These are phyloP conservation scores for Capsicum baccatum DNA, from an alignment of 257 asterid species.

Conservation along the genomic window DNA sequence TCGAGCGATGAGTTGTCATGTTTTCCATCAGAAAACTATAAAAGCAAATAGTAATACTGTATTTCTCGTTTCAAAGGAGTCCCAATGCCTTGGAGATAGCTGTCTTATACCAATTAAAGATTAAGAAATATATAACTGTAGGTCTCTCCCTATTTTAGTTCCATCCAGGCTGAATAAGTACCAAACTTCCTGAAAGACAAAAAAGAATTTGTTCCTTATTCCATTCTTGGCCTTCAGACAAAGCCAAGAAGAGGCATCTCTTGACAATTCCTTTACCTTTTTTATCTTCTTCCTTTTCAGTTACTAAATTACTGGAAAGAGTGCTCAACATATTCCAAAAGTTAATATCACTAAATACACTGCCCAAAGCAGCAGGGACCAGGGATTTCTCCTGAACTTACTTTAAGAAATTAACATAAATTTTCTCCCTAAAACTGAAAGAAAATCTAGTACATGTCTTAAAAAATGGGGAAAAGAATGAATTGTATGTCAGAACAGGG, in stretches of 20 bases:
- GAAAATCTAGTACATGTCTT: background rate
- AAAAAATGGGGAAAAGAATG: background rate
- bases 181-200: conserved; percentile 69
- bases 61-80: conserved; percentile 41
- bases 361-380: conserved; percentile 8
- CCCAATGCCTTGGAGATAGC: conserved; percentile 37
- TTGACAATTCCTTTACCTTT: conserved; percentile 32
- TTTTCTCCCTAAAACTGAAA: background rate
- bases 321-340: conserved; percentile 26
- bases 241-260: conserved; percentile 60
- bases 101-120: conserved; percentile 45
- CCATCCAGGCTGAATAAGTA: conserved; percentile 65
- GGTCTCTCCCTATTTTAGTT: conserved; percentile 48
- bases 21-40: conserved; percentile 42
- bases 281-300: conserved; percentile 17
- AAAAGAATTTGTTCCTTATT: conserved; percentile 65
- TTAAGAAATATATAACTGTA: conserved; percentile 48
- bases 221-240: conserved; percentile 68
- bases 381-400: background rate
- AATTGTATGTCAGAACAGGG: background rate
- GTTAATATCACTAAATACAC: conserved; percentile 25
- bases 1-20: conserved; percentile 47
- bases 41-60: conserved; percentile 51
- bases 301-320: conserved; percentile 22
- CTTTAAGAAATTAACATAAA: conserved; percentile 5